Conservation (phyloP, 2,329 filamentous ascomycete species). For the Phaeosphaeriaceae sp. region DNA sequence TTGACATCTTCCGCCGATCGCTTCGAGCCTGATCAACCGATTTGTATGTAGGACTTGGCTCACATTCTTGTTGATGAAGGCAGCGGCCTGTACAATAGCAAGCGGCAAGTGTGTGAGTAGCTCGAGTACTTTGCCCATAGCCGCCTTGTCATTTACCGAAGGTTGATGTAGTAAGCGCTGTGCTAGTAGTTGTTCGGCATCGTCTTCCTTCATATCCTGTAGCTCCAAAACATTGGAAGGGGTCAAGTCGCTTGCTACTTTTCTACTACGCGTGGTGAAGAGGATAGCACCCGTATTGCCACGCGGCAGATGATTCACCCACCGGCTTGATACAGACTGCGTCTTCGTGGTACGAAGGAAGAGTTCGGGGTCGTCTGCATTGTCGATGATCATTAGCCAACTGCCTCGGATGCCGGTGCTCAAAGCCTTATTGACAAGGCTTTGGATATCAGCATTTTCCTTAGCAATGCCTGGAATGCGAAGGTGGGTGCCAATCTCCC, state of each 20-base stretch:
- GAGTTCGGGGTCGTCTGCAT: slow-evolving; percentile 51
- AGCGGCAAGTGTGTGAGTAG: slow-evolving; percentile 22
- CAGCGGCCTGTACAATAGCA: slow-evolving; percentile 17
- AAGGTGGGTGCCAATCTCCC: slow-evolving; percentile 18
- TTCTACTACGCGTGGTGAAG: slow-evolving; percentile 34
- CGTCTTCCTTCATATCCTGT: slow-evolving; percentile 21
- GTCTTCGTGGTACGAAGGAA: slow-evolving; percentile 26
- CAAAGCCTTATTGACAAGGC: slow-evolving; percentile 45
- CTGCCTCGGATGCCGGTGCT: slow-evolving; percentile 23
- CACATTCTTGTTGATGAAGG: slow-evolving; percentile 34
- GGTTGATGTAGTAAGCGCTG: slow-evolving; percentile 9
- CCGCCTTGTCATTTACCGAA: slow-evolving; percentile 11
- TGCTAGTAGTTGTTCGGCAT: slow-evolving; percentile 16
- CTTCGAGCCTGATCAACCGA: no score
- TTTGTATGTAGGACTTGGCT: slow-evolving; percentile 16
- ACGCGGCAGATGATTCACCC: slow-evolving; percentile 38
- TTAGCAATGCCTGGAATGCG: slow-evolving; percentile 27
- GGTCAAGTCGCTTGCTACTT: slow-evolving; percentile 16
- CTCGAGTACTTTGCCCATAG: slow-evolving; percentile 34
- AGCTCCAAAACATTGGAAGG: slow-evolving; percentile 24
- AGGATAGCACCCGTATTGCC: slow-evolving; percentile 39
- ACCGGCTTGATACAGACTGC: not conserved
- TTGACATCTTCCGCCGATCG: no score
- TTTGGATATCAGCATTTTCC: slow-evolving; percentile 44
- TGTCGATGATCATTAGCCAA: slow-evolving; percentile 57